phyloP scores from a whole-genome alignment of 73 alveolate genomes.

The Paramecium sonneborni region DNA sequence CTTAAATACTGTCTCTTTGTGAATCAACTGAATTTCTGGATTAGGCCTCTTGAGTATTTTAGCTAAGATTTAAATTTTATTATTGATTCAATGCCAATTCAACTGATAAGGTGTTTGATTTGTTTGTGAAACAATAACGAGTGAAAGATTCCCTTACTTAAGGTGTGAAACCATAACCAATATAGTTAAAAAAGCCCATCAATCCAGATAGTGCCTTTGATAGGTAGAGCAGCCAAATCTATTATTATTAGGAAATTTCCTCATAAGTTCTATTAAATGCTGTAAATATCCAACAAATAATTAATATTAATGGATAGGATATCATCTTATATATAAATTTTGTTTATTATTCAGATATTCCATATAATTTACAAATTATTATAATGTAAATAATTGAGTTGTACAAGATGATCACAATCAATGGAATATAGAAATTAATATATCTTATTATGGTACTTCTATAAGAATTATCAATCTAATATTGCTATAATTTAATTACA shows the following conservation, averaged over 20 bases:
- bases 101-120: not conserved
- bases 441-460: not conserved
- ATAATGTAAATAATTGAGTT: not conserved
- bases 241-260: not conserved
- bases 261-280: not conserved
- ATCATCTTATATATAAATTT: not conserved
- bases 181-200: not conserved
- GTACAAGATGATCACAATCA: not conserved
- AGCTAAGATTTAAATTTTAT: not conserved
- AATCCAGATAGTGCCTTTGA: not conserved
- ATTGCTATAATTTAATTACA: not conserved
- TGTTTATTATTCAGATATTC: not conserved
- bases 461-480: not conserved
- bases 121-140: not conserved
- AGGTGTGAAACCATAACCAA: not conserved
- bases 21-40: not conserved
- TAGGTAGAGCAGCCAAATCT: not conserved
- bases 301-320: not conserved
- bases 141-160: not conserved
- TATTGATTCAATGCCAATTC: not conserved
- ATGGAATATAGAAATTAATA: not conserved
- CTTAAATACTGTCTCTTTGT: not conserved
- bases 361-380: not conserved
- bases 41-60: not conserved
- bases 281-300: constrained; percentile 16